Conservation (phyloP, 2,329 filamentous ascomycete species). For the Botrytis cinerea region DNA sequence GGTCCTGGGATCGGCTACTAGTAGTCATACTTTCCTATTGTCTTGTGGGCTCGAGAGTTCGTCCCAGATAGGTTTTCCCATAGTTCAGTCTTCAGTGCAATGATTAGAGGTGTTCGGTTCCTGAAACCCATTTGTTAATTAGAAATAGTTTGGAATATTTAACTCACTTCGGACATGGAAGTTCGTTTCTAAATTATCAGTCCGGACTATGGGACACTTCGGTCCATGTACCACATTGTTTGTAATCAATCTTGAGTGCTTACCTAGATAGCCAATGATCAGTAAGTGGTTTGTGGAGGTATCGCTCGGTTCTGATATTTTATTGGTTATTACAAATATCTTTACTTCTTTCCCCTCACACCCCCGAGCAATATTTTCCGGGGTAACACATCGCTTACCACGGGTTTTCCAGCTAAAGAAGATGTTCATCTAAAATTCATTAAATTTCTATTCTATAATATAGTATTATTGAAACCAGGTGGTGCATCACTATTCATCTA, state of each 20-base stretch:
- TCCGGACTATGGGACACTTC: background rate
- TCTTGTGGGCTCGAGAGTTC: background rate
- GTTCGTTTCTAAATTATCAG: background rate
- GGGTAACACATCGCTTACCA: background rate
- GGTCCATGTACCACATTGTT: background rate
- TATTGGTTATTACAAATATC: background rate
- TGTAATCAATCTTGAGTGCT: background rate
- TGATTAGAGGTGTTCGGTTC: background rate
- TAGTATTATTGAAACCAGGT: too few relatives aligned
- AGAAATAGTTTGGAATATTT: background rate
- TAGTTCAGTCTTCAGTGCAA: rapidly evolving
- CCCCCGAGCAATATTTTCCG: background rate
- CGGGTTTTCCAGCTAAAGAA: rapidly evolving
- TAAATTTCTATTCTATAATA: too few relatives aligned
- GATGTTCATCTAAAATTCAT: too few relatives aligned
- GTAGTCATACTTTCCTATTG: background rate
- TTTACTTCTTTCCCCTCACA: background rate
- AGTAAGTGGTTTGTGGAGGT: background rate
- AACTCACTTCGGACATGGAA: background rate
- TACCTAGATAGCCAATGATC: background rate
- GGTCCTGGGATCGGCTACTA: too few relatives aligned
- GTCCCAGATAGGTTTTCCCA: rapidly evolving
- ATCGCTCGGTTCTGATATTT: background rate
- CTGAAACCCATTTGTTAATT: background rate
- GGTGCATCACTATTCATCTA: too few relatives aligned